Conservation (phyloP, 163 green algal species). For the Chlamydomonas reinhardtii region DNA sequence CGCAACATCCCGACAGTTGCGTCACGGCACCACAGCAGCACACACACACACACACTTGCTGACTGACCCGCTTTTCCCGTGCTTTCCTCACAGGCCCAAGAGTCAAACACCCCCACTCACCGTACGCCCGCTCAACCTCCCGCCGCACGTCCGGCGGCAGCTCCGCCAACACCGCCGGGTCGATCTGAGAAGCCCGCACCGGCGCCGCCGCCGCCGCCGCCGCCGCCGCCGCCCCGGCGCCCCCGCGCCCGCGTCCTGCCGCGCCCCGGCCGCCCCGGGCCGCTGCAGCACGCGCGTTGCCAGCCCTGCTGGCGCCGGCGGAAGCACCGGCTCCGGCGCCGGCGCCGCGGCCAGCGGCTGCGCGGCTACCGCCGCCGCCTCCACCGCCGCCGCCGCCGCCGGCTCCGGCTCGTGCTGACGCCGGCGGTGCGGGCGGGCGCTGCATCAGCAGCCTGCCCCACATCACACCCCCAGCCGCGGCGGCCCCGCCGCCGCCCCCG, state of each 20-base stretch:
- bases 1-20: no score
- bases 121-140: conserved; percentile 40
- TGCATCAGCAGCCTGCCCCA: background rate
- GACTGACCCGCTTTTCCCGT: no score
- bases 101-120: no score
- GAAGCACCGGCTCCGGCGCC: no score
- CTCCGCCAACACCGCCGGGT: conserved; percentile 34
- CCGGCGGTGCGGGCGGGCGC: no score
- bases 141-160: conserved; percentile 56
- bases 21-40: background rate
- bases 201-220: conserved; percentile 23
- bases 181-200: conserved; percentile 21
- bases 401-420: no score
- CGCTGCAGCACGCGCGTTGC: background rate
- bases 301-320: no score
- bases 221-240: background rate
- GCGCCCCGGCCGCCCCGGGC: background rate
- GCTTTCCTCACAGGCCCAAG: no score
- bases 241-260: background rate
- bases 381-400: no score
- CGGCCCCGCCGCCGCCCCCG: no score
- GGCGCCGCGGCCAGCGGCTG: no score
- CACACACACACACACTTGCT: no score
- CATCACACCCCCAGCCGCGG: background rate
- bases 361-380: background rate